These are phyloP conservation scores for Aegilops tauschii DNA, from an alignment of 176 grass and related monocot genomes.

Conservation along the genomic window DNA sequence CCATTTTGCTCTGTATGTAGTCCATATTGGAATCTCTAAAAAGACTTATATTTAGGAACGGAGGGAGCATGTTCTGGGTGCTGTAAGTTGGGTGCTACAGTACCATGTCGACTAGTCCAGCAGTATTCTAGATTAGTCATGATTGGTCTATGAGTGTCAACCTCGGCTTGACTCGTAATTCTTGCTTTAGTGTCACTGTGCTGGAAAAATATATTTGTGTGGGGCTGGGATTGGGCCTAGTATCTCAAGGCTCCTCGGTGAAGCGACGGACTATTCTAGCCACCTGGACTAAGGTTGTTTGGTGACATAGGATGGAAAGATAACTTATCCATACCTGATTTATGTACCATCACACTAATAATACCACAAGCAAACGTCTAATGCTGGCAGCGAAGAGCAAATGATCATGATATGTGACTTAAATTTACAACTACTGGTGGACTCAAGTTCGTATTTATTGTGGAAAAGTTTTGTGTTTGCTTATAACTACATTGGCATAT, in stretches of 20 bases:
- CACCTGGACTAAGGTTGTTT: neutral
- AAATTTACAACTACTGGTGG: neutral
- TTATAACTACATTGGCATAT: slow-evolving; percentile 23
- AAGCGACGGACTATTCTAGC: neutral
- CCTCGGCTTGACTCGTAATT: no score
- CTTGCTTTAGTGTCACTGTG: neutral
- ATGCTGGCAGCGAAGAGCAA: neutral
- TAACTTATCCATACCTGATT: neutral
- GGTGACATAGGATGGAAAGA: neutral
- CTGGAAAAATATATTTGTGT: neutral
- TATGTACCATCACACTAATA: neutral
- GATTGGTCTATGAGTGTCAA: no score
- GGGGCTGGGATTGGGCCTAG: neutral
- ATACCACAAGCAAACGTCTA: neutral
- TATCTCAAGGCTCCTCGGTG: neutral
- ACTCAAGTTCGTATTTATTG: neutral
- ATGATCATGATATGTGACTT: neutral
- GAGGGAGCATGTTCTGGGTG: no score
- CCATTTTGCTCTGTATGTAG: no score
- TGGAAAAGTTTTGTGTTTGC: neutral
- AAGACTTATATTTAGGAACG: no score
- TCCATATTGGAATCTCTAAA: no score
- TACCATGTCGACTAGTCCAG: no score
- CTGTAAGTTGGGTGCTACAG: no score
- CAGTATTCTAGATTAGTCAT: no score